Percentiles rank a stretch among this genome's conserved stretches.
These are phyloP conservation scores for Nevesoporus exiguus DNA, from an alignment of 768 basidiomycete genomes.

Conservation along the genomic window DNA sequence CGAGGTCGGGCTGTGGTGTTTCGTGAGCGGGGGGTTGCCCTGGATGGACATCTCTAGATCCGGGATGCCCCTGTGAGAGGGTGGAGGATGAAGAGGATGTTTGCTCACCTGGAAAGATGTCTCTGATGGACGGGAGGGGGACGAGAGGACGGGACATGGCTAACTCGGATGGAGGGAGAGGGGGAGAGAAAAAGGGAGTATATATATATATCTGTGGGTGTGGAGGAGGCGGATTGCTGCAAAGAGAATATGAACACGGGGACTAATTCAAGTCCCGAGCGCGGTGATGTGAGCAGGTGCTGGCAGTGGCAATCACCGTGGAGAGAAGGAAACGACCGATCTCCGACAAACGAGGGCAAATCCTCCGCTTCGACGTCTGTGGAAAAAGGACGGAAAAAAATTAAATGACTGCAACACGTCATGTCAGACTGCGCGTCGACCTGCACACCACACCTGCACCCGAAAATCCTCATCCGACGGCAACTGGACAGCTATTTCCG, in stretches of 20 bases:
- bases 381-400: too few relatives aligned
- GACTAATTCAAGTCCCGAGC: constrained; percentile 21
- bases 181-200: constrained; percentile 5
- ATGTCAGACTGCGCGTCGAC: background rate
- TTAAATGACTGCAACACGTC: too few relatives aligned
- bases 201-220: constrained; percentile 1
- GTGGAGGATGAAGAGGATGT: background rate
- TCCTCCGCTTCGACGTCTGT: too few relatives aligned
- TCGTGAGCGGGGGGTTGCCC: too few relatives aligned
- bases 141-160: constrained; percentile 27
- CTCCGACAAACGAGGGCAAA: constrained; percentile 21
- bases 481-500: constrained; percentile 7
- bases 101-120: constrained; percentile 52
- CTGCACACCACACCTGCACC: background rate
- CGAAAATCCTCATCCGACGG: constrained; percentile 7
- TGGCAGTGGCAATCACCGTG: constrained; percentile 27
- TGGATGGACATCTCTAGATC: constrained; percentile 24
- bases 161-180: background rate
- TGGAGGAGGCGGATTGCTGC: too few relatives aligned
- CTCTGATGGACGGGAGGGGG: constrained; percentile 48
- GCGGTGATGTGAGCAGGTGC: constrained; percentile 14
- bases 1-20: too few relatives aligned
- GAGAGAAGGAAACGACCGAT: constrained; percentile 11
- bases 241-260: too few relatives aligned
- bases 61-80: background rate